phyloP scores from a whole-genome alignment of 2,329 filamentous ascomycete genomes.

The Exophiala phaeomuriformis region DNA sequence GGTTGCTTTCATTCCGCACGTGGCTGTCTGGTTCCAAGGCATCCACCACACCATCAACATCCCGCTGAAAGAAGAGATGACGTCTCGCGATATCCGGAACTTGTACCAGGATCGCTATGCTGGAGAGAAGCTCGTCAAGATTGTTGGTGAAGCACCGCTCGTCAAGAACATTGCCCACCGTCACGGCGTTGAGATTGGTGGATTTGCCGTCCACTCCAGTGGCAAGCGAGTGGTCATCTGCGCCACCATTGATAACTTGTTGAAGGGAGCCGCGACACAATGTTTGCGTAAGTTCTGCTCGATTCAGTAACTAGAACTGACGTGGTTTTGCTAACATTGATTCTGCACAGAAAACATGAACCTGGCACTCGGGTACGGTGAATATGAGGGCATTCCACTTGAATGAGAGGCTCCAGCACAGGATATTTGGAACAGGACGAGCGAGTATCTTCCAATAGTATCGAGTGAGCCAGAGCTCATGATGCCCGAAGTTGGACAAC shows the following conservation, averaged over 20 bases:
- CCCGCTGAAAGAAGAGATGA: constrained; percentile 78
- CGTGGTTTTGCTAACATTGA: constrained; percentile 5
- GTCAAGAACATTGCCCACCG: constrained; percentile 79
- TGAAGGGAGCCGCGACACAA: constrained; percentile 89
- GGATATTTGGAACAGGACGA: not conserved
- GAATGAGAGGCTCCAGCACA: constrained; percentile 28
- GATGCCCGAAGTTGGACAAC: too few relatives aligned
- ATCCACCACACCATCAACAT: constrained; percentile 90
- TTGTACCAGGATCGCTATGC: constrained; percentile 95
- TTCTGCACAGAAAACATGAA: constrained; percentile 73
- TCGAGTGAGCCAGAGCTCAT: too few relatives aligned
- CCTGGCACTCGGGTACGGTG: constrained; percentile 75
- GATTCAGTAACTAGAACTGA: not conserved
- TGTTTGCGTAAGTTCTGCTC: constrained; percentile 66
- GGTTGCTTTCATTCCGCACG: constrained; percentile 85
- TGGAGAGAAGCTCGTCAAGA: constrained; percentile 89
- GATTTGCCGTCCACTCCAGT: constrained; percentile 82
- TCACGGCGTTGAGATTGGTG: constrained; percentile 89
- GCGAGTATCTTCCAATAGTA: too few relatives aligned
- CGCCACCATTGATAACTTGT: constrained; percentile 84
- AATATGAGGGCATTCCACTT: constrained; percentile 78
- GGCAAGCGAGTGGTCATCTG: constrained; percentile 93
- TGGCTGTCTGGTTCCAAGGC: constrained; percentile 94
- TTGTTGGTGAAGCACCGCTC: constrained; percentile 75
- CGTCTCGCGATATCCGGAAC: constrained; percentile 82